These are phyloP conservation scores for Ustilago curta DNA, from an alignment of 1,284 basidiomycete species.

Conservation along the genomic window DNA sequence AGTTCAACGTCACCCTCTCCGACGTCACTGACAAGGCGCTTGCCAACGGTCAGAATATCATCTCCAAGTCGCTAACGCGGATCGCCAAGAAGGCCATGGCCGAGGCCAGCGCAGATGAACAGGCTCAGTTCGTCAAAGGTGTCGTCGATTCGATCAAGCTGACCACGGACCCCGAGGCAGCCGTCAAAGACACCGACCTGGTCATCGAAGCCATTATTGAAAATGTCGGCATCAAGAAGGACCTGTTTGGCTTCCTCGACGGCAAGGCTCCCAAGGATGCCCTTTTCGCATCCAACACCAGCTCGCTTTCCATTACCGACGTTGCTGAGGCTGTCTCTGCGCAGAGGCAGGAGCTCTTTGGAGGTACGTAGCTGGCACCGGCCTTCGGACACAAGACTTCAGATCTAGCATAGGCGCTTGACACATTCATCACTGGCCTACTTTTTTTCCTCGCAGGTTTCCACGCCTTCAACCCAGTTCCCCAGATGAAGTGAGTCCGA, in stretches of 20 bases:
- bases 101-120: slow-evolving; percentile 71
- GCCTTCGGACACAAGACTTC: not conserved
- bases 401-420: not conserved
- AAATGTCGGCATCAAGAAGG: slow-evolving; percentile 73
- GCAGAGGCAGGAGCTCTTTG: slow-evolving; percentile 58
- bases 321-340: slow-evolving; percentile 70
- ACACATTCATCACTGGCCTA: not conserved
- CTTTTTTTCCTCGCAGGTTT: slow-evolving; percentile 64
- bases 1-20: slow-evolving; percentile 70
- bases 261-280: slow-evolving; percentile 71
- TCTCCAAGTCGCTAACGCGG: slow-evolving; percentile 73
- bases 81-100: slow-evolving; percentile 72
- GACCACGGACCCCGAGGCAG: slow-evolving; percentile 72
- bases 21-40: slow-evolving; percentile 70
- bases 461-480: slow-evolving; percentile 73
- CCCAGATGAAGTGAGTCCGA: slow-evolving; percentile 72
- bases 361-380: slow-evolving; percentile 13
- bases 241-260: slow-evolving; percentile 74
- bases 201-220: slow-evolving; percentile 76
- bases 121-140: slow-evolving; percentile 67
- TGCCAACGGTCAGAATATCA: slow-evolving; percentile 73
- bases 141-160: slow-evolving; percentile 72
- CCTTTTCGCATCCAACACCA: slow-evolving; percentile 75
- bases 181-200: slow-evolving; percentile 72
- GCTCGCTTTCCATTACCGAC: slow-evolving; percentile 72